Evolutionary conservation across 768 basidiomycete genomes (phyloP).

Genomic region (Cantharellus anzutake): DNA sequence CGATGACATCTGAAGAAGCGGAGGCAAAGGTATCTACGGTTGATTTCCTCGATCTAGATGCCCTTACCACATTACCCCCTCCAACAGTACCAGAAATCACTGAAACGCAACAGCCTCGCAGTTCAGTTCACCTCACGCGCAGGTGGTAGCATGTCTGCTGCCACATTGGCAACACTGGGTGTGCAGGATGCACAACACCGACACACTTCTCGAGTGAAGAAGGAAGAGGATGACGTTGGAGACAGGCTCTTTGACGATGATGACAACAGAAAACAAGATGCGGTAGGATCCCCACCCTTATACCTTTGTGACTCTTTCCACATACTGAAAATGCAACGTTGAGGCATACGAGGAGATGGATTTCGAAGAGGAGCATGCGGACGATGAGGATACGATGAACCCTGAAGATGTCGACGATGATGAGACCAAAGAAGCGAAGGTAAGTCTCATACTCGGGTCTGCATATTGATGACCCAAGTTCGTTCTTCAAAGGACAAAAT

Average conservation of each 20-base stretch:
- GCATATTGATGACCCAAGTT: neutral
- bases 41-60: neutral
- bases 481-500: conserved; percentile 43
- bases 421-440: conserved; percentile 69
- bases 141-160: conserved; percentile 38
- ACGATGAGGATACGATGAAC: conserved; percentile 63
- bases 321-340: conserved; percentile 21
- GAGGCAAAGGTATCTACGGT: conserved; percentile 37
- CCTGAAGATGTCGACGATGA: conserved; percentile 52
- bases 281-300: too few relatives aligned
- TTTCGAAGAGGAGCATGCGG: conserved; percentile 70
- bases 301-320: too few relatives aligned
- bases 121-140: conserved; percentile 10
- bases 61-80: conserved; percentile 12
- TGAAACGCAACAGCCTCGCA: conserved; percentile 35
- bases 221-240: conserved; percentile 27
- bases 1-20: conserved; percentile 46
- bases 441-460: conserved; percentile 14
- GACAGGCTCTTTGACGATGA: conserved; percentile 43
- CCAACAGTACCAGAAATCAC: conserved; percentile 29
- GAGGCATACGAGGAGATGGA: conserved; percentile 71
- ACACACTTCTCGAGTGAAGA: neutral
- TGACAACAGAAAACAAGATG: conserved; percentile 32
- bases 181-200: conserved; percentile 11
- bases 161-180: conserved; percentile 52